phyloP scores from a whole-genome alignment of 2,329 filamentous ascomycete species.

The Colletotrichum acutatum region DNA sequence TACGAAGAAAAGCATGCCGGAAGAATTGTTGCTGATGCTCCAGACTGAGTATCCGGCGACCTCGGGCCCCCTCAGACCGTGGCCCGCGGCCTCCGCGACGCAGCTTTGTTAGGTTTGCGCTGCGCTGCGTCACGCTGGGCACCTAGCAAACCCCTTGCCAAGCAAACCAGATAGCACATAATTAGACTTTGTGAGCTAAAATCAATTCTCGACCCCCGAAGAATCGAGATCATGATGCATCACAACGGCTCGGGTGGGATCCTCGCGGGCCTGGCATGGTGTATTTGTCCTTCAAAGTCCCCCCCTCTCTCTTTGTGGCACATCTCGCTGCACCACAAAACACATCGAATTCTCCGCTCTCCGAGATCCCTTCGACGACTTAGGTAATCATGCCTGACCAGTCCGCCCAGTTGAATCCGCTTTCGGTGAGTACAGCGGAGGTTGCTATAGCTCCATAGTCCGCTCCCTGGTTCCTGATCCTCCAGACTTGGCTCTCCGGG shows the following conservation, averaged over 20 bases:
- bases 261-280: neutral
- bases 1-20: too few species aligned
- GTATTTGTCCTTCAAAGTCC: constrained; percentile 15
- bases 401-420: constrained; percentile 22
- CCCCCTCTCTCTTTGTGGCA: neutral
- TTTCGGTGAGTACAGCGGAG: constrained; percentile 26
- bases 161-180: neutral
- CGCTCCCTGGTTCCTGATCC: neutral
- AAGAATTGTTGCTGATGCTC: neutral
- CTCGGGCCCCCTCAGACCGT: neutral
- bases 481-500: neutral
- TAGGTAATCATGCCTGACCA: constrained; percentile 17
- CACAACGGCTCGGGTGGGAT: neutral
- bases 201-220: neutral
- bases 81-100: constrained; percentile 16
- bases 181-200: constrained; percentile 5
- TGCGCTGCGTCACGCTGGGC: neutral
- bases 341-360: neutral
- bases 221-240: constrained; percentile 3
- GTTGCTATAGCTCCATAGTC: constrained; percentile 11
- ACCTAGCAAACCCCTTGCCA: neutral
- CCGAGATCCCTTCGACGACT: neutral
- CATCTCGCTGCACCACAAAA: neutral
- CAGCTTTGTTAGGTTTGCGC: neutral
- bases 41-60: neutral